These are phyloP conservation scores for Laetiporus sulphureus DNA, from an alignment of 1,284 basidiomycete species.

Conservation along the genomic window DNA sequence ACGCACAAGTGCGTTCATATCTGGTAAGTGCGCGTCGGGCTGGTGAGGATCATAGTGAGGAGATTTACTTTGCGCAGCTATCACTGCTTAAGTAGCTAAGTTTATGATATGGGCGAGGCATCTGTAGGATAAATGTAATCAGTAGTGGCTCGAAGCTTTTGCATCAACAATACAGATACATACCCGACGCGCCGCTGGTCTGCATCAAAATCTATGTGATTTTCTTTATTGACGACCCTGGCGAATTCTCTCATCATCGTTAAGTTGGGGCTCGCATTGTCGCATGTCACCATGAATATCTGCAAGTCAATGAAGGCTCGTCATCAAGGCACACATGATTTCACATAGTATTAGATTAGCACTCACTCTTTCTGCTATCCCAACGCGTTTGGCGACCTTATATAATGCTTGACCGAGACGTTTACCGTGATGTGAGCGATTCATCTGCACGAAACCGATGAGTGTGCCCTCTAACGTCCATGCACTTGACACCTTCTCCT, in stretches of 20 bases:
- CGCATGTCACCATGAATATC: too few relatives aligned
- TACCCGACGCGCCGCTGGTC: neutral
- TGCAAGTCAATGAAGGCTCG: too few relatives aligned
- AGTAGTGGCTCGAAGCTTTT: too few relatives aligned
- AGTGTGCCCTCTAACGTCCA: constrained; percentile 3
- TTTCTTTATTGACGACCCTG: constrained; percentile 1
- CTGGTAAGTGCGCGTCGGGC: constrained; percentile 5
- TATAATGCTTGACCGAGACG: constrained; percentile 11
- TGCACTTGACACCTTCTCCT: constrained; percentile 13
- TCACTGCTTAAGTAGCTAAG: constrained; percentile 14
- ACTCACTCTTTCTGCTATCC: constrained; percentile 9
- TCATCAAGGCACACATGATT: too few relatives aligned
- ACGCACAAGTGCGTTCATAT: neutral
- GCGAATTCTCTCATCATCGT: constrained; percentile 4
- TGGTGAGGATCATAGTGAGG: constrained; percentile 10
- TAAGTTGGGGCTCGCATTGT: too few relatives aligned
- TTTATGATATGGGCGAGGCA: constrained; percentile 19
- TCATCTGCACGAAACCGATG: constrained; percentile 10
- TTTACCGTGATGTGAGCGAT: constrained; percentile 7
- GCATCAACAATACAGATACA: too few relatives aligned
- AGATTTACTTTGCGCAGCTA: constrained; percentile 9
- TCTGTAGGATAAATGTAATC: too few relatives aligned
- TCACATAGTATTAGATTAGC: too few relatives aligned
- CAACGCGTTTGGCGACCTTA: constrained; percentile 7
- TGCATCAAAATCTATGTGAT: neutral